Percentiles rank a stretch among this genome's conserved stretches.
These are phyloP conservation scores for Suillus subluteus DNA, from an alignment of 768 basidiomycete species.

Conservation along the genomic window DNA sequence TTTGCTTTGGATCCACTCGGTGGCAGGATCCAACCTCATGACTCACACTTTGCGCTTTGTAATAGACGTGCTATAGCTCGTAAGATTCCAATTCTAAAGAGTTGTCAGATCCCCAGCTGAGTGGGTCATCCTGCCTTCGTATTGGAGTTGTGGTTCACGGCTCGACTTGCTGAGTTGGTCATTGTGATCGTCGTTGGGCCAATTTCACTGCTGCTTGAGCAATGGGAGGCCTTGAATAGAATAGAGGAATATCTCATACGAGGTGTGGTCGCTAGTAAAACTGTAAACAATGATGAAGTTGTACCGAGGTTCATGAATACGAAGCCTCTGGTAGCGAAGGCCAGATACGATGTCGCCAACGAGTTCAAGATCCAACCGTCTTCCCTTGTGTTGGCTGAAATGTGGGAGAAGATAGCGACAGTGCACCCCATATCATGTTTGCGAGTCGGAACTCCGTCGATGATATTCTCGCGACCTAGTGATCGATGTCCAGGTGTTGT, in stretches of 20 bases:
- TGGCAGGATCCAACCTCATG: not conserved
- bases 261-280: constrained; percentile 74
- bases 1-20: too few species aligned
- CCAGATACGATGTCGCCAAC: constrained; percentile 74
- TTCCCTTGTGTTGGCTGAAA: constrained; percentile 49
- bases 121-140: not conserved
- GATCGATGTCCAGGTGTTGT: too few species aligned
- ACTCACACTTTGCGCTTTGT: not conserved
- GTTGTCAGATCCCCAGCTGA: not conserved
- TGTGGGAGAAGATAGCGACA: constrained; percentile 25
- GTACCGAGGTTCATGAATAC: constrained; percentile 89
- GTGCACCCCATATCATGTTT: constrained; percentile 81
- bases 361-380: constrained; percentile 77
- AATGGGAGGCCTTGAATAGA: too few species aligned
- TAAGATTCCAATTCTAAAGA: too few species aligned
- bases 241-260: constrained; percentile 15
- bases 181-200: too few species aligned
- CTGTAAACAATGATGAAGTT: constrained; percentile 76
- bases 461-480: constrained; percentile 76
- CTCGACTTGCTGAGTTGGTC: not conserved
- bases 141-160: not conserved
- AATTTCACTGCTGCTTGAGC: too few species aligned
- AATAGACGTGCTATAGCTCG: not conserved
- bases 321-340: constrained; percentile 72
- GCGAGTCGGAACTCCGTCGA: constrained; percentile 85